Conservation (phyloP, 176 grass and related monocot species). For the Pontederia crassipes region DNA sequence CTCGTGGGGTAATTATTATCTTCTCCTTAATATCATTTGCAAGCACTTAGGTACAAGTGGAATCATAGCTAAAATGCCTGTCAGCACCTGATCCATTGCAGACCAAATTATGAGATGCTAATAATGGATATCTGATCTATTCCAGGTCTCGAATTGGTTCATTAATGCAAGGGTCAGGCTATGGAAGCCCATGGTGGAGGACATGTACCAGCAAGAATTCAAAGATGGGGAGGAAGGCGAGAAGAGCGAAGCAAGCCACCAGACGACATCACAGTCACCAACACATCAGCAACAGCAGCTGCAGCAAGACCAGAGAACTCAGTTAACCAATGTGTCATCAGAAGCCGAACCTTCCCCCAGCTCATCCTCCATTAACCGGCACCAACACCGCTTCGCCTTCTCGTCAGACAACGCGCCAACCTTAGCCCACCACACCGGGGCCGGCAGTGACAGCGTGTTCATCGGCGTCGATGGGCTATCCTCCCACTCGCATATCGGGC, state of each 20-base stretch:
- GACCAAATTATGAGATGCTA: no score
- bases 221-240: slow-evolving; percentile 32
- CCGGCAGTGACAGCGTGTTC: slow-evolving; percentile 12
- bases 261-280: slow-evolving; percentile 19
- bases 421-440: background rate
- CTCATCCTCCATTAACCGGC: background rate
- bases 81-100: no score
- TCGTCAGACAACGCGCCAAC: background rate
- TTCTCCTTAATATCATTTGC: no score
- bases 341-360: background rate
- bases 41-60: no score
- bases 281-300: slow-evolving; percentile 17
- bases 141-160: slow-evolving; percentile 96
- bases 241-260: slow-evolving; percentile 15
- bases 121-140: background rate
- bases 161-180: slow-evolving; percentile 95
- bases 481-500: slow-evolving; percentile 54
- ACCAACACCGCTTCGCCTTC: background rate
- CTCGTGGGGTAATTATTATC: no score
- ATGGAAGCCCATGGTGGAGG: slow-evolving; percentile 99
- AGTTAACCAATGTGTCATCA: slow-evolving; percentile 24
- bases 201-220: slow-evolving; percentile 94
- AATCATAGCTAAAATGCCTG: no score
- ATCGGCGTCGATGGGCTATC: slow-evolving; percentile 42
- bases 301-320: slow-evolving; percentile 11